phyloP scores from a whole-genome alignment of 2,329 filamentous ascomycete genomes.

The Colletotrichum plurivorum region DNA sequence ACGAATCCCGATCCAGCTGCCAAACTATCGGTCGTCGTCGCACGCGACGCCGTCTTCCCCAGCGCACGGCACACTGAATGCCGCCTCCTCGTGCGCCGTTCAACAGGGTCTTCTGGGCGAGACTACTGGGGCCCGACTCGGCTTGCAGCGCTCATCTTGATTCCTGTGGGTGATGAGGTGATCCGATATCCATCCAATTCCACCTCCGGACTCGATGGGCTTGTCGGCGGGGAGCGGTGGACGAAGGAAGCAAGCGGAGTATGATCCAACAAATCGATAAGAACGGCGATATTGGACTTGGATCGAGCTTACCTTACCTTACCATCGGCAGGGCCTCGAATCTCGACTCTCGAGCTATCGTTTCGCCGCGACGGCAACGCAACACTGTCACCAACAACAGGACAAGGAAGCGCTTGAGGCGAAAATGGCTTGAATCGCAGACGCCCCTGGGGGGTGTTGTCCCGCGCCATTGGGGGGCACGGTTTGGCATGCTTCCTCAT shows the following conservation, averaged over 20 bases:
- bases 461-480: conserved; percentile 19
- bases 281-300: not conserved
- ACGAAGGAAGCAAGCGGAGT: conserved; percentile 4
- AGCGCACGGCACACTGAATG: conserved; percentile 28
- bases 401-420: conserved; percentile 16
- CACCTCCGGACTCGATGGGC: conserved; percentile 20
- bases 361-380: not conserved
- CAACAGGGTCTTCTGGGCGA: conserved; percentile 20
- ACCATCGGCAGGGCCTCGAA: not conserved
- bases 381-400: not conserved
- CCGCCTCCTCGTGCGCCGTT: conserved; percentile 9
- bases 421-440: conserved; percentile 19
- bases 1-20: conserved; percentile 26
- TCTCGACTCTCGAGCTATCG: not conserved
- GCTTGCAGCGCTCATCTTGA: conserved; percentile 18
- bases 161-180: conserved; percentile 15
- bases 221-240: conserved; percentile 14
- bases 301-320: conserved; percentile 6
- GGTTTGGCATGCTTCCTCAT: conserved; percentile 33
- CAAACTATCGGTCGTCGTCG: conserved; percentile 25
- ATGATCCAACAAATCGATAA: not conserved
- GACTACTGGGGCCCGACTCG: conserved; percentile 6
- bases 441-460: conserved; percentile 15
- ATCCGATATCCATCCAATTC: conserved; percentile 13
- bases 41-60: conserved; percentile 21